phyloP scores from a whole-genome alignment of 176 grass and related monocot species.

The Rhynchospora breviuscula region DNA sequence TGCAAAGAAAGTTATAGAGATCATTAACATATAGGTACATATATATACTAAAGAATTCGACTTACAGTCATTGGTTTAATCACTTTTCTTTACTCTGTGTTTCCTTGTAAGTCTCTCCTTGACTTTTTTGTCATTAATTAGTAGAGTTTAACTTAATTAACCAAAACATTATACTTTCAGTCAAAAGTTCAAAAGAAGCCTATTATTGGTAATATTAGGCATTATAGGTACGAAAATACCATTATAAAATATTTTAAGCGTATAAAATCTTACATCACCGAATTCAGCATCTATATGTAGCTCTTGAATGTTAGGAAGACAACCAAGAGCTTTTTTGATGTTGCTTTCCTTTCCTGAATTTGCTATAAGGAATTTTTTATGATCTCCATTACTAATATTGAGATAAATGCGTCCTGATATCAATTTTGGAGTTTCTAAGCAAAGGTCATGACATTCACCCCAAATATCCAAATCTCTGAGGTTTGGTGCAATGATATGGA shows the following conservation, averaged over 20 bases:
- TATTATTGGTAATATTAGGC: neutral
- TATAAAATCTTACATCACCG: constrained; percentile 28
- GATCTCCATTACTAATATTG: neutral
- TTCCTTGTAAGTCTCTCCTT: no score
- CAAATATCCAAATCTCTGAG: constrained; percentile 26
- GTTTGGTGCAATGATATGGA: constrained; percentile 42
- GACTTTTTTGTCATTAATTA: no score
- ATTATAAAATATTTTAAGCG: neutral
- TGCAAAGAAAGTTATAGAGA: no score
- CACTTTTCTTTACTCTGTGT: no score
- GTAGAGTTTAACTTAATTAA: no score
- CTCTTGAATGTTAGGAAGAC: constrained; percentile 32
- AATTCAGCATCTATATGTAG: constrained; percentile 15
- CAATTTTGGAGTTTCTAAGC: constrained; percentile 32
- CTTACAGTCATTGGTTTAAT: no score
- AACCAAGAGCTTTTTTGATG: constrained; percentile 34
- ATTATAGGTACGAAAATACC: no score
- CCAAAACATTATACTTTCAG: no score
- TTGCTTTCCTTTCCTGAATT: constrained; percentile 12
- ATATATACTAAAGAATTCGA: no score
- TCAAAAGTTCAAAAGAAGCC: neutral
- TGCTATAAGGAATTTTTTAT: neutral
- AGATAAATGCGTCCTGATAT: neutral
- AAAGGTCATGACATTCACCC: constrained; percentile 30
- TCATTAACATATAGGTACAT: no score